Evolutionary conservation across 768 basidiomycete genomes (phyloP).

Genomic region (Lactarius deliciosus): DNA sequence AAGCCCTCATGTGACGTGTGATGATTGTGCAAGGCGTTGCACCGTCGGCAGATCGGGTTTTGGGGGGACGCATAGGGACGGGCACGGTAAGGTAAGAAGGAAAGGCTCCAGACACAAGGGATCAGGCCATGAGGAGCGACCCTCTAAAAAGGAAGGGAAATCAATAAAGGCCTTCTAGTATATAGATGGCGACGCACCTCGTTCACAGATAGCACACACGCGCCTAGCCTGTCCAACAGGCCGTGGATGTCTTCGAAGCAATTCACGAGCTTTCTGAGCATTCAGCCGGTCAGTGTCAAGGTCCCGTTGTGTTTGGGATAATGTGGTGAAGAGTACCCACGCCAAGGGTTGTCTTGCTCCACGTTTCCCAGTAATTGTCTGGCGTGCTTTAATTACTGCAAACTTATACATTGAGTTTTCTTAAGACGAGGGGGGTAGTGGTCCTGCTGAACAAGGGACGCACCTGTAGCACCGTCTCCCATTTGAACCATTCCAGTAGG

Average conservation of each 20-base stretch:
- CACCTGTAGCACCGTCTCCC: background rate
- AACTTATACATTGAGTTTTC: background rate
- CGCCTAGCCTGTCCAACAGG: slow-evolving; percentile 57
- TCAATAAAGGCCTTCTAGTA: background rate
- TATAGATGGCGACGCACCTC: slow-evolving; percentile 42
- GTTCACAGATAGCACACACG: slow-evolving; percentile 52
- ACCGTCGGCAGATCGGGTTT: slow-evolving; percentile 36
- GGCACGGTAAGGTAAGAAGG: background rate
- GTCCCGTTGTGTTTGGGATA: background rate
- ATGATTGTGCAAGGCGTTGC: slow-evolving; percentile 25
- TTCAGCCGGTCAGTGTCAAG: slow-evolving; percentile 30
- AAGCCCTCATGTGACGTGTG: slow-evolving; percentile 28
- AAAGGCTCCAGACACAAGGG: slow-evolving; percentile 31
- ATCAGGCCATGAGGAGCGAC: slow-evolving; percentile 37
- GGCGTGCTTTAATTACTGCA: slow-evolving; percentile 23
- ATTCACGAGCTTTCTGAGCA: slow-evolving; percentile 43
- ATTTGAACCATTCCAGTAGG: too few species aligned
- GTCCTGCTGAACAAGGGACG: background rate
- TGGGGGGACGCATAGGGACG: background rate
- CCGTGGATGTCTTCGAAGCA: slow-evolving; percentile 47
- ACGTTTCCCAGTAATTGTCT: slow-evolving; percentile 17
- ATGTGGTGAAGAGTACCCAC: slow-evolving; percentile 8
- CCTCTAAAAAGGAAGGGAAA: slow-evolving; percentile 38
- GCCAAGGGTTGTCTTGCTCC: slow-evolving; percentile 8
- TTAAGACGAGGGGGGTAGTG: too few species aligned